Evolutionary conservation across 148 eudicot species (phyloP).

Genomic region (Amaranthus cruentus): DNA sequence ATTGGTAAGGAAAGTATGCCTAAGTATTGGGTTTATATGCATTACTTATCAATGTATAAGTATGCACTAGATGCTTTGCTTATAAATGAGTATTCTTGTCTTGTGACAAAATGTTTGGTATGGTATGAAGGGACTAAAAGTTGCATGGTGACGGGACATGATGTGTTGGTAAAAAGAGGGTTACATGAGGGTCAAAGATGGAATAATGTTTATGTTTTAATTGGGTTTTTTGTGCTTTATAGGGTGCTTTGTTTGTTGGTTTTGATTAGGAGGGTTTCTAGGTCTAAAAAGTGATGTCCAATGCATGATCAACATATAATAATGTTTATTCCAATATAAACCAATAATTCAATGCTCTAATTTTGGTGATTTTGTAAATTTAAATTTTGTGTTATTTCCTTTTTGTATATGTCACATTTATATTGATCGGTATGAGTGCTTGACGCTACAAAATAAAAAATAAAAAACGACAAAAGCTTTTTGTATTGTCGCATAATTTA

Average conservation of each 20-base stretch:
- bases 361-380: background rate
- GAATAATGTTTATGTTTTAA: conserved; percentile 62
- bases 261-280: conserved; percentile 80
- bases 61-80: conserved; percentile 80
- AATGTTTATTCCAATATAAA: background rate
- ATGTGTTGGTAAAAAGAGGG: conserved; percentile 72
- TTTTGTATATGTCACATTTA: background rate
- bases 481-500: background rate
- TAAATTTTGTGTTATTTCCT: background rate
- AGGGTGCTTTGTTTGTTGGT: conserved; percentile 71
- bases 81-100: conserved; percentile 86
- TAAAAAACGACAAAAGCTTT: background rate
- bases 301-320: background rate
- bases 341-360: background rate
- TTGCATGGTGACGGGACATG: conserved; percentile 78
- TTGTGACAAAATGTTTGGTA: conserved; percentile 55
- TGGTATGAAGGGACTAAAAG: conserved; percentile 61
- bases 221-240: conserved; percentile 76
- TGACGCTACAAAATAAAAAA: background rate
- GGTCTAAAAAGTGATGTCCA: conserved; percentile 54
- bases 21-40: conserved; percentile 80
- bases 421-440: background rate
- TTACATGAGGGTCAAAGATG: conserved; percentile 72
- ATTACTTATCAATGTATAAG: conserved; percentile 86
- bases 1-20: conserved; percentile 69